Conservation (phyloP, 2,329 filamentous ascomycete genomes). For the Paraphoma sp. region DNA sequence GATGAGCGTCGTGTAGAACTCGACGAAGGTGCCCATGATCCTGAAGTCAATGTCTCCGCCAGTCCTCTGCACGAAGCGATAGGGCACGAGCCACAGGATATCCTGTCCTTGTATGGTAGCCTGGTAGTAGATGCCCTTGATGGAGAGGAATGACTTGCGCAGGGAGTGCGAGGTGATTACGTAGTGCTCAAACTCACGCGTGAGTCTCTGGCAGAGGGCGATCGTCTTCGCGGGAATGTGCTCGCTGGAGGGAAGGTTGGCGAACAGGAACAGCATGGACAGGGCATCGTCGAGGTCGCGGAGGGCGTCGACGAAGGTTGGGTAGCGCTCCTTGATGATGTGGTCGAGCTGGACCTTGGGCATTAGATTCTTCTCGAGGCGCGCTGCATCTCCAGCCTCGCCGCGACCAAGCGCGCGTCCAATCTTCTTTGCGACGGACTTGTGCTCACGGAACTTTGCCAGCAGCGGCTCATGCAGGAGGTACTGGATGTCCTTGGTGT, state of each 20-base stretch:
- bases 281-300: constrained; percentile 95
- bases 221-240: constrained; percentile 95
- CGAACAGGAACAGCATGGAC: constrained; percentile 96
- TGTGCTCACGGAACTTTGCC: constrained; percentile 95
- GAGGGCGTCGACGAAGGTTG: constrained; percentile 92
- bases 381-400: constrained; percentile 85
- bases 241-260: constrained; percentile 88
- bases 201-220: constrained; percentile 89
- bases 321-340: constrained; percentile 97
- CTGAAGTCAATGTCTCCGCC: constrained; percentile 95
- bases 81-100: constrained; percentile 95
- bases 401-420: constrained; percentile 88
- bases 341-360: constrained; percentile 92
- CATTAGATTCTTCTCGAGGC: constrained; percentile 89
- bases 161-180: constrained; percentile 90
- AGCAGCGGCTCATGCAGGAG: constrained; percentile 95
- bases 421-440: constrained; percentile 97
- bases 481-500: constrained; percentile 96
- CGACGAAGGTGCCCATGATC: constrained; percentile 99
- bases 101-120: constrained; percentile 97
- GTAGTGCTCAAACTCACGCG: constrained; percentile 97
- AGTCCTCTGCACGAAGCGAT: constrained; percentile 95
- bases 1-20: constrained; percentile 96
- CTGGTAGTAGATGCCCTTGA: constrained; percentile 99
- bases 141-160: constrained; percentile 95